phyloP scores from a whole-genome alignment of 805 yeast species.

The Myxozyma udenii region DNA sequence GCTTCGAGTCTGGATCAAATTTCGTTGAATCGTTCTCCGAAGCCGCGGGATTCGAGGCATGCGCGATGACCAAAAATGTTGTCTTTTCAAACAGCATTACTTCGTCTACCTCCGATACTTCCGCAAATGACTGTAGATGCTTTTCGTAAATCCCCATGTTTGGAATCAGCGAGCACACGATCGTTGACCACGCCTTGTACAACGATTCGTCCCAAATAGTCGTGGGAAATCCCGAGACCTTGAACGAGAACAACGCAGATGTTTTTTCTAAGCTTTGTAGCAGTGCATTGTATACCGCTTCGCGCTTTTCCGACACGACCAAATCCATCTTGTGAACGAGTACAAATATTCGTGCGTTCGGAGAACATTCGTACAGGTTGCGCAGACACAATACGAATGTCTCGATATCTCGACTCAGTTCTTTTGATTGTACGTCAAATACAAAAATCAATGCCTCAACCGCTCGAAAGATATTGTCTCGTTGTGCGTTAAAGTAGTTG shows the following conservation, averaged over 20 bases:
- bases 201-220: constrained; percentile 96
- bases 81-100: constrained; percentile 89
- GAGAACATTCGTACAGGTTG: constrained; percentile 77
- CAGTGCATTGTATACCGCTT: constrained; percentile 75
- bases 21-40: constrained; percentile 10
- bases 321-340: constrained; percentile 94
- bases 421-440: constrained; percentile 91
- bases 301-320: constrained; percentile 43
- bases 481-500: constrained; percentile 80
- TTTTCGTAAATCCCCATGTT: constrained; percentile 78
- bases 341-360: constrained; percentile 87
- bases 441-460: constrained; percentile 95
- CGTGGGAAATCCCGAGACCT: constrained; percentile 75
- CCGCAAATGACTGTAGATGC: constrained; percentile 68
- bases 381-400: constrained; percentile 81
- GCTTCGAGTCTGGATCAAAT: constrained; percentile 68
- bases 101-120: constrained; percentile 77
- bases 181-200: constrained; percentile 95
- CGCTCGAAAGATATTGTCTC: constrained; percentile 90
- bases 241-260: constrained; percentile 41
- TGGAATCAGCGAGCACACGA: constrained; percentile 92
- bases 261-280: constrained; percentile 75
- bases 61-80: constrained; percentile 78
- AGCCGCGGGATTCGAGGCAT: constrained; percentile 32
- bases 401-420: constrained; percentile 88